Base-by-base conservation (phyloP, 306 rosid genomes). In the Begonia masoniana region DNA sequence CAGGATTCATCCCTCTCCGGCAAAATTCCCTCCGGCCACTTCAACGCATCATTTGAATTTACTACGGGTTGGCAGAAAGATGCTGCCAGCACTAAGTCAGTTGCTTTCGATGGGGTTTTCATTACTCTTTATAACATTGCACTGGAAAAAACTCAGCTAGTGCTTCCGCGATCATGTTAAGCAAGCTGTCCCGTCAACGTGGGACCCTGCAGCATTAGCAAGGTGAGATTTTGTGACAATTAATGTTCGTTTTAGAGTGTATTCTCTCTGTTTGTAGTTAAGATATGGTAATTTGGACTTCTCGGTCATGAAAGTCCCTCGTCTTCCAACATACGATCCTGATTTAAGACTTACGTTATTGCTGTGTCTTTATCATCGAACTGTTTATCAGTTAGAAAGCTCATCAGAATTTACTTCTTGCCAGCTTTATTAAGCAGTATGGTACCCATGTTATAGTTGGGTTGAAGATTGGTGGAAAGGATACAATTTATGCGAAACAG, bases 191-290 rank as follows among this genome's bases (percentile, higher is more conserved):
- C 96, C 96, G 2, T 74, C 94, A 2, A 69, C 87, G 8, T 87
- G 96, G 96, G 96, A 87, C 64, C 94, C 96, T 0, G 81, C 78
- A 36, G 89, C 87, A 12, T 69, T 87, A 69, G 79, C 94, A 11
- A 87, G 94, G 96, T 79, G 47, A 14, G 41, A 12, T 53, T 60
- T 13, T 41, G 4, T 67, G 43, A 55, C 55, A n/a, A n/a, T 50
- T 10, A n/a, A 1, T n/a, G 5, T 43, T 11, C 49, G 13, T 45
- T 45, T 31, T 5, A 31, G 9, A 5, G 39, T 21, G 8, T 5
- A 31, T 31, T 31, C 39, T 31, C 3, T 31, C 9, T 31, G 2
- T 31, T 31, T 31, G 39, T 31, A 31, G 39, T 5, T 31, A 5
- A 31, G 39, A 5, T 31, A 7, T 31, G 39, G 39, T 31, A 31